Evolutionary conservation across 2,329 filamentous ascomycete genomes (phyloP).

Genomic region (Phaeomoniella chlamydospora): DNA sequence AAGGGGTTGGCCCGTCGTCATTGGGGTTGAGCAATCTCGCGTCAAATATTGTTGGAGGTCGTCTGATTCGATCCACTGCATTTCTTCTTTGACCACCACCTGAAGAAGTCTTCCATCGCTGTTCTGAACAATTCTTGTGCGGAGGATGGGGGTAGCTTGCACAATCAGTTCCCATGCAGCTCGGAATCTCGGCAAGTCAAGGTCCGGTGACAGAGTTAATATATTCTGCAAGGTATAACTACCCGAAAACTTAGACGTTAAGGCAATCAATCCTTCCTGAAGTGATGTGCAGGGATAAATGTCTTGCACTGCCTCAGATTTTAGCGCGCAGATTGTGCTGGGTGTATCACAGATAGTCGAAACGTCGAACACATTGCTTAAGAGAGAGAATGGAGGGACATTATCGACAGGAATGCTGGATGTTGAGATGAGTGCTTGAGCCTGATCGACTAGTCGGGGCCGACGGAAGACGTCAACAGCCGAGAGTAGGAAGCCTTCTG

Average conservation of each 20-base stretch:
- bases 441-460: constrained; percentile 27
- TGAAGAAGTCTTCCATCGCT: constrained; percentile 20
- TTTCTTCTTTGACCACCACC: constrained; percentile 21
- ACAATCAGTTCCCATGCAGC: constrained; percentile 22
- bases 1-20: constrained; percentile 19
- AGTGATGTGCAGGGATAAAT: constrained; percentile 25
- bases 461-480: constrained; percentile 29
- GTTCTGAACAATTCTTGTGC: constrained; percentile 20
- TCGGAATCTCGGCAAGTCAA: constrained; percentile 21
- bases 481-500: constrained; percentile 23
- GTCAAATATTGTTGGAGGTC: constrained; percentile 13
- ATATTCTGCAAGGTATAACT: constrained; percentile 25
- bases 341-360: constrained; percentile 15
- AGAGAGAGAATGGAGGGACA: constrained; percentile 13
- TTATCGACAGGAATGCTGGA: not conserved
- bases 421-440: constrained; percentile 4
- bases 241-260: constrained; percentile 20
- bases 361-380: constrained; percentile 10
- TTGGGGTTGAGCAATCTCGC: constrained; percentile 14
- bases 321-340: constrained; percentile 16
- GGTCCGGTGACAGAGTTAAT: constrained; percentile 14
- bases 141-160: constrained; percentile 20
- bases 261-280: constrained; percentile 27
- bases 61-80: constrained; percentile 18
- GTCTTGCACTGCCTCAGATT: constrained; percentile 18